A percentile compares a stretch with the other conserved stretches of the same genome.
phyloP scores from a whole-genome alignment of 805 yeast species.

The Scheffersomyces coipomensis region DNA sequence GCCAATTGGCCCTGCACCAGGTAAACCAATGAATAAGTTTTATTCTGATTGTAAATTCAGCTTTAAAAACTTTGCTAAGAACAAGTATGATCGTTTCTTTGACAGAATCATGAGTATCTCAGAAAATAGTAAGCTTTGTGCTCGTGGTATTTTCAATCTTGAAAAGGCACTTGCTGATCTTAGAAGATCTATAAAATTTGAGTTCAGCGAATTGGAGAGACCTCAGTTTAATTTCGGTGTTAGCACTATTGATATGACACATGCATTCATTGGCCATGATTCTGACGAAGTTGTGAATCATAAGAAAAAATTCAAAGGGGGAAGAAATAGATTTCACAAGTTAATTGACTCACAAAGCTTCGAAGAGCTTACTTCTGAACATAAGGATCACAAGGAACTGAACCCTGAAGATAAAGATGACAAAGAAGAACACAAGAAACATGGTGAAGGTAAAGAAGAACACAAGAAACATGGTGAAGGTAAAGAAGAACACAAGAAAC shows the following conservation, averaged over 20 bases:
- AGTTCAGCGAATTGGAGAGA: not conserved
- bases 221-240: not conserved
- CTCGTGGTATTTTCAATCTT: not conserved
- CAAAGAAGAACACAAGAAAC: not conserved
- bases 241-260: too few relatives aligned
- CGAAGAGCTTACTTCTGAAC: too few relatives aligned
- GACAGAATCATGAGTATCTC: not conserved
- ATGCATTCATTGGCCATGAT: too few relatives aligned
- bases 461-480: conserved; percentile 1
- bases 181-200: not conserved
- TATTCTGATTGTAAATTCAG: too few relatives aligned
- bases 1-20: too few relatives aligned
- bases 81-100: not conserved
- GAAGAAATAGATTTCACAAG: too few relatives aligned
- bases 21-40: too few relatives aligned
- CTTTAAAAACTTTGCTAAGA: too few relatives aligned
- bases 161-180: not conserved
- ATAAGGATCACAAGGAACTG: too few relatives aligned
- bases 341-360: too few relatives aligned
- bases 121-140: not conserved
- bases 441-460: not conserved
- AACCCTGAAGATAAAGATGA: not conserved
- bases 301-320: too few relatives aligned
- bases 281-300: too few relatives aligned
- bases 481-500: not conserved